Conservation (phyloP, 208 protist species). For the Leishmania tropica region DNA sequence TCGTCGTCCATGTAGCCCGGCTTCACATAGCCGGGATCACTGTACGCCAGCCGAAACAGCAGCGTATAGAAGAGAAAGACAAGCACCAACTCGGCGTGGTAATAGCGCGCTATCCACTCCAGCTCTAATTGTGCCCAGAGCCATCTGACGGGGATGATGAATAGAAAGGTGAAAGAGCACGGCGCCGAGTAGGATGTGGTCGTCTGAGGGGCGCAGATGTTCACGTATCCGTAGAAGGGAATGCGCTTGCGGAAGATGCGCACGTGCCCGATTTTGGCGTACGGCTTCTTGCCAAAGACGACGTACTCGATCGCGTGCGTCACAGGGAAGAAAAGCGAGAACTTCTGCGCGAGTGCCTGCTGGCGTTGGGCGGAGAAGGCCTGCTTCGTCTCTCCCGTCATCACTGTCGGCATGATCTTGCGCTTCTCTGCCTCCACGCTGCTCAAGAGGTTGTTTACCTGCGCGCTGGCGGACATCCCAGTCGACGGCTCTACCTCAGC, state of each 20-base stretch:
- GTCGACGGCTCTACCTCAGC: conserved; percentile 61
- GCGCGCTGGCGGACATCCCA: conserved; percentile 52
- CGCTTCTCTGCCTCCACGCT: conserved; percentile 55
- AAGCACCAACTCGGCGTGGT: conserved; percentile 37
- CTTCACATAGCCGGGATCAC: conserved; percentile 79
- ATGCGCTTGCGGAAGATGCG: conserved; percentile 78
- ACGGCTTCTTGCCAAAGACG: conserved; percentile 70
- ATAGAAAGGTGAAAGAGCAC: conserved; percentile 28
- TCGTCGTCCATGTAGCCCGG: conserved; percentile 67
- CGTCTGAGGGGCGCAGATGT: conserved; percentile 70
- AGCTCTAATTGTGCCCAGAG: conserved; percentile 38
- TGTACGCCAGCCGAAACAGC: conserved; percentile 61
- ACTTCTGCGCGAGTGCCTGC: conserved; percentile 58
- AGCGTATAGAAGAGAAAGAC: conserved; percentile 49
- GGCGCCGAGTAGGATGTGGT: conserved; percentile 75
- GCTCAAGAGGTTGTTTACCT: conserved; percentile 52
- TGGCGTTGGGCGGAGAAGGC: conserved; percentile 66
- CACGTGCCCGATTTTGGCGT: conserved; percentile 69
- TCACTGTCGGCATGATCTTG: conserved; percentile 56
- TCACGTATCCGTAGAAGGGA: conserved; percentile 57
- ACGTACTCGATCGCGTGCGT: conserved; percentile 74
- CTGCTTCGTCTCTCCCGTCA: conserved; percentile 70
- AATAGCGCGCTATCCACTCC: conserved; percentile 39
- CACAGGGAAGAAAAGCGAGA: conserved; percentile 73
- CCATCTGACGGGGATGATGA: conserved; percentile 38